Base-by-base conservation (phyloP, 2,329 filamentous ascomycete genomes). In the Epicoccum nigrum region DNA sequence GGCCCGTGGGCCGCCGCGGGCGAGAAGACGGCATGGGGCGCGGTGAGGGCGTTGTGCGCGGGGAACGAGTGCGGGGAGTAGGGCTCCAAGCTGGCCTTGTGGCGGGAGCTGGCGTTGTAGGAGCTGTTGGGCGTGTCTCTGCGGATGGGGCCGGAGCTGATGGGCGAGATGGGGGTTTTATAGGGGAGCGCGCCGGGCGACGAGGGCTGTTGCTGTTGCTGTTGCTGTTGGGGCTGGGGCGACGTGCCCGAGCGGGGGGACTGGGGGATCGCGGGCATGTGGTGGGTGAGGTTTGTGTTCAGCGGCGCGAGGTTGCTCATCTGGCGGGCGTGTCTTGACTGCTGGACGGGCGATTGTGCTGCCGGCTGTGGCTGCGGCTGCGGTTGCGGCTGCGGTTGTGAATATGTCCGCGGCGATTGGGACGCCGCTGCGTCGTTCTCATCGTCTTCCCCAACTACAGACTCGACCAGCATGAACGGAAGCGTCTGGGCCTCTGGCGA, bases 1-100 rank as follows among this genome's bases (percentile, higher is more conserved):
- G 74, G 74, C n/a, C 72, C 72, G 19, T 68, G 64, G 1, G 67
- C 56, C 7, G 71, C 66, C 40, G 69, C 63, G 3, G 74, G 74
- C 4, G 68, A 66, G 59, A 75, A 75, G 33, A 74, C 55, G 7
- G 69, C 62, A 21, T 70, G 64, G 4, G 58, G 54, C 8, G 65
- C 61, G 16, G 55, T 61, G 28, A 48, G 47, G 28, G 13, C 13
- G 20, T 60, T 56, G 40, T 62, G 62, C 7, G 43, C 51, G 32
- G 58, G 54, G 51, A 71, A 64, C 40, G 63, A 62, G 41, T 72
- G 69, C 1, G 71, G 70, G 6, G 71, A 70, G 48, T 70, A 71
- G 15, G 69, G 67, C 31, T 65, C 63, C 34, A 61, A 45, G 16
- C 61, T 60, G 6, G 58, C 27, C 33, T 58, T 15, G 51, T 47